A percentile compares a stretch with the other conserved stretches of the same genome.
Evolutionary conservation across 768 basidiomycete species (phyloP).

Genomic region (Cantharellus cinnabarinus): DNA sequence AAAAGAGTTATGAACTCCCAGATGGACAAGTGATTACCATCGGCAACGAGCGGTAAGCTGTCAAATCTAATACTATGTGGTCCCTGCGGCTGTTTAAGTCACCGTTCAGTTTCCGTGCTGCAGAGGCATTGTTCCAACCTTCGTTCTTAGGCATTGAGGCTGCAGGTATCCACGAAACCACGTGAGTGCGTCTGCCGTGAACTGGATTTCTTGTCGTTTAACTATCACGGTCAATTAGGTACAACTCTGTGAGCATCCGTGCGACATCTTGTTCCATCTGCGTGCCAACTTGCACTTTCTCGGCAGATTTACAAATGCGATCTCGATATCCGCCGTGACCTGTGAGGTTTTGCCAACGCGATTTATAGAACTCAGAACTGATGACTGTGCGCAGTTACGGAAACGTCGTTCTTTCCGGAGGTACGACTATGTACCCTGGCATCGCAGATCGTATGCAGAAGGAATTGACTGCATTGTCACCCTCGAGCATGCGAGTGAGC

Average conservation of each 20-base stretch:
- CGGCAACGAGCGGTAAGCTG: constrained; percentile 57
- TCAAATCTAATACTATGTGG: background rate
- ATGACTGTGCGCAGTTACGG: constrained; percentile 23
- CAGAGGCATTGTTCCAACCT: constrained; percentile 51
- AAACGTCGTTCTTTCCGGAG: constrained; percentile 67
- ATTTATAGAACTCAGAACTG: background rate
- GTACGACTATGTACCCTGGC: constrained; percentile 92
- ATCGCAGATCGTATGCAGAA: constrained; percentile 93
- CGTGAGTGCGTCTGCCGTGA: constrained; percentile 21
- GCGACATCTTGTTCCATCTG: background rate
- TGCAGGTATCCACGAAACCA: constrained; percentile 82
- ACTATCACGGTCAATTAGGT: constrained; percentile 9
- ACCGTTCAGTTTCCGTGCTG: constrained; percentile 32
- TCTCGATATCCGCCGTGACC: constrained; percentile 25
- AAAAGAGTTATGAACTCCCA: constrained; percentile 88
- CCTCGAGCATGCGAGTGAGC: constrained; percentile 60
- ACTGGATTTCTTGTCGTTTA: background rate
- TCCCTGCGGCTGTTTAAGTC: background rate
- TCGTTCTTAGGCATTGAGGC: constrained; percentile 57
- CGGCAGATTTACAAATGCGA: constrained; percentile 18
- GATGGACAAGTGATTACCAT: constrained; percentile 90
- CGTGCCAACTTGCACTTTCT: background rate
- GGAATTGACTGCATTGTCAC: constrained; percentile 68
- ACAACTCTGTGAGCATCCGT: constrained; percentile 33
- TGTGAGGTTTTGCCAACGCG: constrained; percentile 10